Base-by-base conservation (phyloP, 306 rosid genomes). In the Fragaria ananassa region DNA sequence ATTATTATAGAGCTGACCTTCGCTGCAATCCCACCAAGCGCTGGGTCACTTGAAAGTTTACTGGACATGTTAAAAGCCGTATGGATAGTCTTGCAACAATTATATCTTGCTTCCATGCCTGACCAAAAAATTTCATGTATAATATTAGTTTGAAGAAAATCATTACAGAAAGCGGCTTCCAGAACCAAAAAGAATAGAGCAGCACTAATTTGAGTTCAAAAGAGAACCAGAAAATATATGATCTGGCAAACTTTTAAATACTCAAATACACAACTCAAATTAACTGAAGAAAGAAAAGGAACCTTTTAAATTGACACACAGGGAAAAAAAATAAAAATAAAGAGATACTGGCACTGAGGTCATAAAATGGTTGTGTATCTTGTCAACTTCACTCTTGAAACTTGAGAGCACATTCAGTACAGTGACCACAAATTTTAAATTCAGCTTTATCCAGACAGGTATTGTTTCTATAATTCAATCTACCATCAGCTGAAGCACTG, bases 31-130 rank as follows among this genome's bases (percentile, higher is more conserved):
- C 85, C 93, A 3, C 88, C 82, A 73, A 87, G 84, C 76, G 85
- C 76, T 64, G 89, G 88, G 79, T 94, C 93, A 8, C 82, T 74
- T 23, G 84, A 62, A 49, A 86, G 82, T 76, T 86, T 84, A 70
- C 88, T 74, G 39, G 99, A 89, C 51, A 54, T 81, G 68, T 63
- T 42, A 82, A 92, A 70, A 34, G 96, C 85, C 71, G 72, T 85
- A 74, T 84, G 84, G 76, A 92, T 90, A 35, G 82, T 84, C 85
- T 81, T 83, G 87, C 97, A 95, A 79, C 99, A 95, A 53, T 87
- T 87, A 85, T 85, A 81, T 80, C 97, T 86, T 70, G 90, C 87
- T 82, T 95, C 99, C 99, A 95, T 95, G 50, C 96, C 99, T 93
- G 85, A 54, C 83, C 78, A 72, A 68, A 47, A 41, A 15, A 68